These are phyloP conservation scores for Pycnococcus provasolii DNA, from an alignment of 139 green algal genomes.

Conservation along the genomic window DNA sequence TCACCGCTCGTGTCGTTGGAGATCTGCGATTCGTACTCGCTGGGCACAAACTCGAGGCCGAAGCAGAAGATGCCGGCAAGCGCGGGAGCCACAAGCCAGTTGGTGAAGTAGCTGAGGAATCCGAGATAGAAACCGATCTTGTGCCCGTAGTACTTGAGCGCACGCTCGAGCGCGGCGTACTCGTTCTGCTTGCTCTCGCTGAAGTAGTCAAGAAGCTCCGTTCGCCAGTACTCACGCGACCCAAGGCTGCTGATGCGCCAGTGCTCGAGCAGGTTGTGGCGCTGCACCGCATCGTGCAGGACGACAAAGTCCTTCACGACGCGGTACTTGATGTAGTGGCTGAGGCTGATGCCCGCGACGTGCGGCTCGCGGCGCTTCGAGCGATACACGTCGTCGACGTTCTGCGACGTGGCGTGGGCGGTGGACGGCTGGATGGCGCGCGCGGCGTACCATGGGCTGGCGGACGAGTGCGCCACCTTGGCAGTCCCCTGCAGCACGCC, in stretches of 20 bases:
- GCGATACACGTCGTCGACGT: constrained; percentile 1
- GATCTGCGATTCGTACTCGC: constrained; percentile 19
- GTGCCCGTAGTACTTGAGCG: constrained; percentile 27
- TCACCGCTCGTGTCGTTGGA: background rate
- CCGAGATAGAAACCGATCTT: constrained; percentile 28
- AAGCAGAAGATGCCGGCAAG: constrained; percentile 20
- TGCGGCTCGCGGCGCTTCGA: background rate
- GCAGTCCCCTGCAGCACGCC: background rate
- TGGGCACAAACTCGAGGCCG: constrained; percentile 25
- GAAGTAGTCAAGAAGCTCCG: constrained; percentile 10
- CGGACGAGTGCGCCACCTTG: background rate
- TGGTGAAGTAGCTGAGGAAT: constrained; percentile 21
- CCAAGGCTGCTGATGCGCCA: constrained; percentile 12
- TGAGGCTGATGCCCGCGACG: constrained; percentile 14
- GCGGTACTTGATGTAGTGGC: constrained; percentile 17
- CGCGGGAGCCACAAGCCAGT: constrained; percentile 25
- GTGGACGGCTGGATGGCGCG: too few relatives aligned
- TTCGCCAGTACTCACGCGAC: constrained; percentile 5
- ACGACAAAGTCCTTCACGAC: constrained; percentile 24
- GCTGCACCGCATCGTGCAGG: constrained; percentile 20
- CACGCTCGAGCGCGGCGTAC: constrained; percentile 4
- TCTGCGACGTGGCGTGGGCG: background rate
- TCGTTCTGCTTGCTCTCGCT: constrained; percentile 11
- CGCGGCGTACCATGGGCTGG: too few relatives aligned
- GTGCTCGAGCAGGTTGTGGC: constrained; percentile 8